Evolutionary conservation across 257 asterid genomes (phyloP).

Genomic region (Primulina huaijiensis): DNA sequence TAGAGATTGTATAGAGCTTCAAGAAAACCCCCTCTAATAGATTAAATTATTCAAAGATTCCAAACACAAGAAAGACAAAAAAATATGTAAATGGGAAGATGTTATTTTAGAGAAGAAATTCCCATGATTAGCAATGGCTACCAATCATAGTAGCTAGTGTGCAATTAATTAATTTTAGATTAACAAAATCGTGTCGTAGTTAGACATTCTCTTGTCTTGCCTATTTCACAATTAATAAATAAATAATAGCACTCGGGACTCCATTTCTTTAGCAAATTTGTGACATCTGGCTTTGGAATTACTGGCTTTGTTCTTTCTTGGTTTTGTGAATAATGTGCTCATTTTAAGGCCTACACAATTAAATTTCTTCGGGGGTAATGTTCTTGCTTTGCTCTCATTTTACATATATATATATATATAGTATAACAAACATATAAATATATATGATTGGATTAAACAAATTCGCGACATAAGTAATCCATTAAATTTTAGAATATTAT

Average conservation of each 20-base stretch:
- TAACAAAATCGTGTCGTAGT: background rate
- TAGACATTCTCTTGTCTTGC: background rate
- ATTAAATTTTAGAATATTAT: too few relatives aligned
- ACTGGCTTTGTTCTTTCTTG: background rate
- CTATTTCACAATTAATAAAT: background rate
- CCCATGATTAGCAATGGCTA: background rate
- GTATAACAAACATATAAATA: too few relatives aligned
- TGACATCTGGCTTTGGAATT: background rate
- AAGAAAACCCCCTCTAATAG: conserved; percentile 16
- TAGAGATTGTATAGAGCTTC: conserved; percentile 18
- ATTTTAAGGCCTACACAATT: background rate
- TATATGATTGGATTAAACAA: too few relatives aligned
- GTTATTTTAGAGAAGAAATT: background rate
- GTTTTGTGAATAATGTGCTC: background rate
- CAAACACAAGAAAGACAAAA: conserved; percentile 19
- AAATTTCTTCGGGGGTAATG: background rate
- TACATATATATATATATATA: too few relatives aligned
- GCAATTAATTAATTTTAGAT: background rate
- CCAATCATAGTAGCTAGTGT: background rate
- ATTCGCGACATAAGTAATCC: too few relatives aligned
- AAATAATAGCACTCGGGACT: too few relatives aligned
- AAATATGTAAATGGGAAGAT: background rate
- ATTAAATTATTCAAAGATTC: conserved; percentile 22
- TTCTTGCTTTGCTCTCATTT: background rate
- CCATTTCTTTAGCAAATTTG: background rate